Conservation (phyloP, 2,329 filamentous ascomycete genomes). For the Cladosporium sp. region DNA sequence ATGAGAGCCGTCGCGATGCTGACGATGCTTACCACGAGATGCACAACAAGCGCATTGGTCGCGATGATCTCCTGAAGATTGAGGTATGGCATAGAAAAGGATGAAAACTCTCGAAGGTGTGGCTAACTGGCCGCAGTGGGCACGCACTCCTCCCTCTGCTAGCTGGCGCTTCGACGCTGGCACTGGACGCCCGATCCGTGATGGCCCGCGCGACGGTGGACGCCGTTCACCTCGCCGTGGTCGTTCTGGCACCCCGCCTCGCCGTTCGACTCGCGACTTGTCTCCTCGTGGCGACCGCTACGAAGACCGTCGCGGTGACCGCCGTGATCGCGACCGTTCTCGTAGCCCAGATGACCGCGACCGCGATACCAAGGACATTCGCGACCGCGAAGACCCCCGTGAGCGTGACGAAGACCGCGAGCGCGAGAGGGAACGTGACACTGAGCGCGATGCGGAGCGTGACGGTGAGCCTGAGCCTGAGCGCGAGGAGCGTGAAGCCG, state of each 20-base stretch:
- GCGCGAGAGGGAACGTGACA: conserved; percentile 47
- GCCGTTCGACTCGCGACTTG: conserved; percentile 10
- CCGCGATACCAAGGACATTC: conserved; percentile 64
- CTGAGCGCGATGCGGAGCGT: conserved; percentile 60
- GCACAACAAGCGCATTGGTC: conserved; percentile 98
- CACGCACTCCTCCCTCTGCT: conserved; percentile 92
- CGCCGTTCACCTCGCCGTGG: conserved; percentile 43
- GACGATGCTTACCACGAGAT: conserved; percentile 99
- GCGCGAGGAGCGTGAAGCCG: conserved; percentile 31
- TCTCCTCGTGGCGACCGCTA: conserved; percentile 56
- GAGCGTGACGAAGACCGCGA: conserved; percentile 47
- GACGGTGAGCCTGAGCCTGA: conserved; percentile 57
- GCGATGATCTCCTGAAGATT: conserved; percentile 94
- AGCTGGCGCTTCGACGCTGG: conserved; percentile 98
- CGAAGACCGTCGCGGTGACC: conserved; percentile 59
- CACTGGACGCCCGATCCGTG: conserved; percentile 65
- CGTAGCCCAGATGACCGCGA: conserved; percentile 63
- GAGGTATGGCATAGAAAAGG: conserved; percentile 59
- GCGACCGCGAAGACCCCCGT: conserved; percentile 46
- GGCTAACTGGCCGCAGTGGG: conserved; percentile 66
- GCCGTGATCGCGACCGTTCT: conserved; percentile 74
- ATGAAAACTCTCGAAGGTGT: not conserved
- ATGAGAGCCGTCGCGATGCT: conserved; percentile 95
- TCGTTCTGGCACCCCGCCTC: conserved; percentile 42
- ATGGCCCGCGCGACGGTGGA: conserved; percentile 64